Evolutionary conservation across 192 early-diverging fungal genomes (phyloP).

Genomic region (Coemansia sp.): DNA sequence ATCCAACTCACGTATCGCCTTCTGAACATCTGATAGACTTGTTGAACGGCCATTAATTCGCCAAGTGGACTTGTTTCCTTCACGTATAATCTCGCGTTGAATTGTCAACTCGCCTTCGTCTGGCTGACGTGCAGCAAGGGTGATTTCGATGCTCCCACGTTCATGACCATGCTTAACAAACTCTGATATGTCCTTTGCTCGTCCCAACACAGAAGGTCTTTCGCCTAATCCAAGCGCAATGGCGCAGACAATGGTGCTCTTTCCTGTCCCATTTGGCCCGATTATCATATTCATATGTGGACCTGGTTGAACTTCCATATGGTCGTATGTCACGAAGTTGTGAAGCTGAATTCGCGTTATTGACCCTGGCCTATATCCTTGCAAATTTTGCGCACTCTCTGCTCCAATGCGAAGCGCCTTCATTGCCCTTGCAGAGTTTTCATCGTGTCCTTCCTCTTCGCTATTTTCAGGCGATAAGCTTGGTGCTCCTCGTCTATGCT

Average conservation of each 20-base stretch:
- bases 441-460: too few relatives aligned
- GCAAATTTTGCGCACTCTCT: not conserved
- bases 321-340: constrained; percentile 96
- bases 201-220: constrained; percentile 68
- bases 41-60: constrained; percentile 69
- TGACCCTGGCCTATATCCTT: constrained; percentile 25
- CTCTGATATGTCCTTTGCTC: constrained; percentile 86
- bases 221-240: constrained; percentile 93
- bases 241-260: constrained; percentile 92
- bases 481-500: too few relatives aligned
- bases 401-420: constrained; percentile 7
- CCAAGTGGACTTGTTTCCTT: constrained; percentile 71
- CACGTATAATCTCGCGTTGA: constrained; percentile 61
- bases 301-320: constrained; percentile 79
- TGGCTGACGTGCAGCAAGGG: constrained; percentile 59
- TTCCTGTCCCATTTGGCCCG: constrained; percentile 95
- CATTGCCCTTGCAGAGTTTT: not conserved
- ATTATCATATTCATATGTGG: constrained; percentile 98
- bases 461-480: too few relatives aligned
- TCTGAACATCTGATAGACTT: constrained; percentile 65
- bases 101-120: constrained; percentile 32
- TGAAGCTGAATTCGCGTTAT: constrained; percentile 39
- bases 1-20: constrained; percentile 61
- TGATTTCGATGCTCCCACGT: constrained; percentile 81
- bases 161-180: constrained; percentile 90